phyloP scores from a whole-genome alignment of 2,329 filamentous ascomycete genomes.

The Diplocarpon mali region DNA sequence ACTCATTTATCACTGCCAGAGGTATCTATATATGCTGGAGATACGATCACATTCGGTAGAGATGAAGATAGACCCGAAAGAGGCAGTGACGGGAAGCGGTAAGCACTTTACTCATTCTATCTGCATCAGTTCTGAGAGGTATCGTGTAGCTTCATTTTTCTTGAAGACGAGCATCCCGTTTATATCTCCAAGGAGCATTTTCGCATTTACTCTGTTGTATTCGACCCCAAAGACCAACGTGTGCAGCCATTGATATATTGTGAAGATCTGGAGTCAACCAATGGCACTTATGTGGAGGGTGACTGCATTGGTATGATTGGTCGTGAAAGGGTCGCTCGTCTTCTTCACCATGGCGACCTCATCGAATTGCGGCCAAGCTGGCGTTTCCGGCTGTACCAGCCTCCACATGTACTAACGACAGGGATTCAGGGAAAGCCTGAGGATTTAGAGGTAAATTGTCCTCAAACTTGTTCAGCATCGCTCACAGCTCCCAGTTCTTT shows the following conservation, averaged over 20 bases:
- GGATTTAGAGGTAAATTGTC: slow-evolving; percentile 28
- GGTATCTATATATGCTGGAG: neutral
- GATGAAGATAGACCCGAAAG: neutral
- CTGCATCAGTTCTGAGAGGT: neutral
- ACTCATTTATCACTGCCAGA: neutral
- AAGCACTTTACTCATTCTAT: neutral
- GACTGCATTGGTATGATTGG: slow-evolving; percentile 33
- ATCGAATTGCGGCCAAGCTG: slow-evolving; percentile 32
- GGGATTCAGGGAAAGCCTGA: slow-evolving; percentile 24
- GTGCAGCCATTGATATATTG: slow-evolving; percentile 38
- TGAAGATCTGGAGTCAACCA: slow-evolving; percentile 42
- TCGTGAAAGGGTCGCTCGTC: slow-evolving; percentile 29
- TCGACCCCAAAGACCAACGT: slow-evolving; percentile 30
- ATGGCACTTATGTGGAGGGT: slow-evolving; percentile 43
- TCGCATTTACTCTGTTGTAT: slow-evolving; percentile 43
- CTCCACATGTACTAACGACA: slow-evolving; percentile 3
- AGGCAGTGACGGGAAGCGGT: neutral
- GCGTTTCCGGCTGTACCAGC: slow-evolving; percentile 29
- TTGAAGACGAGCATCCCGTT: slow-evolving; percentile 1
- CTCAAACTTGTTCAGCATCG: neutral
- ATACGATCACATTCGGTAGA: slow-evolving; percentile 1
- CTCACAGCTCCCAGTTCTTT: slow-evolving; percentile 32
- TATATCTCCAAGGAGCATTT: slow-evolving; percentile 42
- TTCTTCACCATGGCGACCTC: slow-evolving; percentile 40
- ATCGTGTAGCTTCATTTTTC: neutral